Conservation (phyloP, 2,329 filamentous ascomycete genomes). For the Pyrenophora tritici-repentis region DNA sequence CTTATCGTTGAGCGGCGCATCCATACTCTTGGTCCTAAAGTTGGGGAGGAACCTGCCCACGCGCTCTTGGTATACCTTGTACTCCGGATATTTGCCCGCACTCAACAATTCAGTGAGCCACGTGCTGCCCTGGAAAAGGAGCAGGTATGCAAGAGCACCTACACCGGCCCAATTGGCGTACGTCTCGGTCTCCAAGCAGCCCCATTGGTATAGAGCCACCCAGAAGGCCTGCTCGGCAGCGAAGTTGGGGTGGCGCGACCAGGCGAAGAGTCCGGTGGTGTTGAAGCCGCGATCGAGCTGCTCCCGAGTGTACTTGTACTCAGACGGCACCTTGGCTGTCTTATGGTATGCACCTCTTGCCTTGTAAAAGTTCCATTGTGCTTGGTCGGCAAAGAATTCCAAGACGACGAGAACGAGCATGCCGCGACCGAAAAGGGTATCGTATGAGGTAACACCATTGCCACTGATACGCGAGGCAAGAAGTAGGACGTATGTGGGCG, state of each 20-base stretch:
- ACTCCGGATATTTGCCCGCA: conserved; percentile 83
- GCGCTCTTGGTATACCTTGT: conserved; percentile 78
- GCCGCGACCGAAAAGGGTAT: conserved; percentile 60
- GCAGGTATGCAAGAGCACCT: conserved; percentile 71
- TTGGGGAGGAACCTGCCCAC: conserved; percentile 84
- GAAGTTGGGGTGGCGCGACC: conserved; percentile 93
- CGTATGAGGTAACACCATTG: conserved; percentile 56
- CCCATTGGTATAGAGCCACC: conserved; percentile 88
- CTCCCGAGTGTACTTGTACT: conserved; percentile 66
- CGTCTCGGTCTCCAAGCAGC: conserved; percentile 71
- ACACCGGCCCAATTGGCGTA: conserved; percentile 78
- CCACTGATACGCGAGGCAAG: conserved; percentile 69
- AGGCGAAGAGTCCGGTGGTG: conserved; percentile 81
- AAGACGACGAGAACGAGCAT: conserved; percentile 64
- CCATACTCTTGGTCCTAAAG: conserved; percentile 39
- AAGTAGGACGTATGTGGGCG: conserved; percentile 83
- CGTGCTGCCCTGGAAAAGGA: conserved; percentile 88
- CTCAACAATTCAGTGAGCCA: conserved; percentile 85
- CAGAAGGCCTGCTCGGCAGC: conserved; percentile 89
- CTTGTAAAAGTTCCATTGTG: conserved; percentile 88
- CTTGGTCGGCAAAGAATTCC: conserved; percentile 83
- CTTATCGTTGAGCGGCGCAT: conserved; percentile 25
- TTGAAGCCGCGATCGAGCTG: conserved; percentile 91
- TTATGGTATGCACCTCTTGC: conserved; percentile 78
- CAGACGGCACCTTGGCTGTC: conserved; percentile 69